These are phyloP conservation scores for Rutstroemia sp. DNA, from an alignment of 2,329 filamentous ascomycete species.

Conservation along the genomic window DNA sequence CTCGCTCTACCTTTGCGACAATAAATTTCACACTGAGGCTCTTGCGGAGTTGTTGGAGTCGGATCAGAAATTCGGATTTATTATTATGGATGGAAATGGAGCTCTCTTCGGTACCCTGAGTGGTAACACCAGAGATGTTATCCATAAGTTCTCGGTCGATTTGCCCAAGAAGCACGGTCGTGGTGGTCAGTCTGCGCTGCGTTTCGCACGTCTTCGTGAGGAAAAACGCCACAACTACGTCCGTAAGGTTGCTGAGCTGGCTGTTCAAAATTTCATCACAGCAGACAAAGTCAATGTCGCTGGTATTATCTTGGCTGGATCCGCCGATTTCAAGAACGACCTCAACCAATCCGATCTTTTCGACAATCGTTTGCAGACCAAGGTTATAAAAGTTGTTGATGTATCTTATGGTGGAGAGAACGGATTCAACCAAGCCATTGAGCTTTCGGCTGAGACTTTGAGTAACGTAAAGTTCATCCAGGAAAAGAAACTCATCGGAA, in stretches of 20 bases:
- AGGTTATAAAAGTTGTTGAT: slow-evolving; percentile 99
- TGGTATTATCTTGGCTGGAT: slow-evolving; percentile 90
- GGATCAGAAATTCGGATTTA: slow-evolving; percentile 98
- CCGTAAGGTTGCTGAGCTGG: slow-evolving; percentile 94
- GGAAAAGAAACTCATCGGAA: slow-evolving; percentile 99
- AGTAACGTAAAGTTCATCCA: slow-evolving; percentile 99
- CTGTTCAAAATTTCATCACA: slow-evolving; percentile 98
- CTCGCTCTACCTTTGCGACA: slow-evolving; percentile 97
- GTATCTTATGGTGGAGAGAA: slow-evolving; percentile 99
- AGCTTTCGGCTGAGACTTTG: slow-evolving; percentile 87
- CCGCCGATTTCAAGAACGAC: slow-evolving; percentile 99
- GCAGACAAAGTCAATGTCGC: slow-evolving; percentile 98
- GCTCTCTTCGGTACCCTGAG: slow-evolving; percentile 94
- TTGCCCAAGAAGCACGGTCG: slow-evolving; percentile 99
- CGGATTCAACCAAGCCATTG: slow-evolving; percentile 99
- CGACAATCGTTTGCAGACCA: slow-evolving; percentile 79
- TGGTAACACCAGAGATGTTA: slow-evolving; percentile 91
- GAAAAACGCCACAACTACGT: slow-evolving; percentile 99
- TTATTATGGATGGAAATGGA: slow-evolving; percentile 99
- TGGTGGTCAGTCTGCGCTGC: slow-evolving; percentile 98
- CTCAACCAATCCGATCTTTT: slow-evolving; percentile 97
- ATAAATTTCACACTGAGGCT: slow-evolving; percentile 99
- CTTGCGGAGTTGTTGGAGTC: slow-evolving; percentile 95
- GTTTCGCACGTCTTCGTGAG: slow-evolving; percentile 98
- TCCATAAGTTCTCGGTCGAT: slow-evolving; percentile 98